Evolutionary conservation across 495 filamentous ascomycete species (phyloP), one percentile per base, ranked within the genome.

Genomic region (Talaromyces adpressus): DNA sequence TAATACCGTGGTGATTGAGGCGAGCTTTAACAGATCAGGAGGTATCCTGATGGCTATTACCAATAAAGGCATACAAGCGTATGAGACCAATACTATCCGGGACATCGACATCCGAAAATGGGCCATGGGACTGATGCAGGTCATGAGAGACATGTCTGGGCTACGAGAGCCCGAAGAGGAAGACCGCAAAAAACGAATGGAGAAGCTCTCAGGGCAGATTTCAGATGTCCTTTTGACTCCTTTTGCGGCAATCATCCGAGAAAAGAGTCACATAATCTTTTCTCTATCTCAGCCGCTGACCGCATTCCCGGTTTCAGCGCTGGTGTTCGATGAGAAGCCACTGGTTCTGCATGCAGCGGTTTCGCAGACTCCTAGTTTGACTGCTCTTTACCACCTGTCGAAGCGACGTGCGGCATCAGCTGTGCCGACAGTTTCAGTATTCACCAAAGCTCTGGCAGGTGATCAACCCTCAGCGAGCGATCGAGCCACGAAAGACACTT

Each of bases 181-280:
- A 22, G 39, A n/a, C 0, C 59, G 61, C 22, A 72, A 70, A 34
- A 3, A 18, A 34, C 2, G 47, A 12, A 62, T 71, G 1, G 57
- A 66, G 6, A 20, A 51, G 4, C 65, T 71, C 6, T 62, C 61
- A 6, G 32, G 61, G 6, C 22, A 60, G 2, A 68, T 73, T 1
- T 73, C 71, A 7, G 52, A 65, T 0, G 51, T 66, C 2, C 34
- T 73, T 29, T 52, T 73, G 6, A 29, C 18, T 0, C 71, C 71
- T 6, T 73, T 72, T 57, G 57, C 64, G 4, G 61, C 67, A 3
- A 72, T 62, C 1, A 69, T 72, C 20, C 34, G 63, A 64, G 47
- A 56, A n/a, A 73, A 71, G 47, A 63, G 61, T 3, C 69, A 73
- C 36, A 59, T 73, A 62, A 70, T 71, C 4, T 72, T 73, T 45